Percentiles rank a stretch among this genome's conserved stretches.
These are phyloP conservation scores for Colletotrichum musicola DNA, from an alignment of 2,329 filamentous ascomycete species.

Conservation along the genomic window DNA sequence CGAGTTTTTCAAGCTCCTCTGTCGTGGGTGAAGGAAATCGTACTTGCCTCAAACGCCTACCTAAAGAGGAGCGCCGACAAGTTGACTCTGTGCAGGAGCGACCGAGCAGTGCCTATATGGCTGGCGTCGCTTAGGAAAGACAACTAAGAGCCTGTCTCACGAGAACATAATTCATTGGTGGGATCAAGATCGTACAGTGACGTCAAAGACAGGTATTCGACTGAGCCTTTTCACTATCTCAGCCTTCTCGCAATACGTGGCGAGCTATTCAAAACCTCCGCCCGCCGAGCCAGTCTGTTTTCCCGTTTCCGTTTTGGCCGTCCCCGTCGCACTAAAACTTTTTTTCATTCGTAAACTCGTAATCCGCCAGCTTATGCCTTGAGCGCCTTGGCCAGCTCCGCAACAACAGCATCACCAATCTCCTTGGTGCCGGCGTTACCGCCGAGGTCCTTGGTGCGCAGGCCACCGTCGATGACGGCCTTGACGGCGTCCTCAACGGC, in stretches of 20 bases:
- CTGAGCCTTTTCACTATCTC: constrained; percentile 17
- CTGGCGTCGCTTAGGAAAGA: too few relatives aligned
- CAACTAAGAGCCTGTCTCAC: too few relatives aligned
- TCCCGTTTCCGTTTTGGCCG: background rate
- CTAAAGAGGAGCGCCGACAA: too few relatives aligned
- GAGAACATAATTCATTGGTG: too few relatives aligned
- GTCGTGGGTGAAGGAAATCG: too few relatives aligned
- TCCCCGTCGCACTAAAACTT: background rate
- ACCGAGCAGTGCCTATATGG: too few relatives aligned
- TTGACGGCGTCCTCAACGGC: constrained; percentile 86
- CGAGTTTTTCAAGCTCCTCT: too few relatives aligned
- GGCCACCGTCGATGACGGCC: constrained; percentile 81
- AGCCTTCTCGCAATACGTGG: constrained; percentile 11
- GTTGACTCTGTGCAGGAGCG: too few relatives aligned
- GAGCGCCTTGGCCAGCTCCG: constrained; percentile 79
- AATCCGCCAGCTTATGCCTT: constrained; percentile 49
- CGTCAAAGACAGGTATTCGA: background rate
- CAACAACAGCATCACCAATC: constrained; percentile 78
- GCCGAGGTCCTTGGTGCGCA: constrained; percentile 87
- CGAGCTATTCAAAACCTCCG: constrained; percentile 24
- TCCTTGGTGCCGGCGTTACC: constrained; percentile 75
- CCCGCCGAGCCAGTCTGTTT: constrained; percentile 9
- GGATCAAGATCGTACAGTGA: background rate
- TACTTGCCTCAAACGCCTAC: too few relatives aligned
- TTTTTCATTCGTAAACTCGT: constrained; percentile 4